A percentile compares a stretch with the other conserved stretches of the same genome.
These are phyloP conservation scores for Xylariales sp. DNA, from an alignment of 2,329 filamentous ascomycete genomes.

Conservation along the genomic window DNA sequence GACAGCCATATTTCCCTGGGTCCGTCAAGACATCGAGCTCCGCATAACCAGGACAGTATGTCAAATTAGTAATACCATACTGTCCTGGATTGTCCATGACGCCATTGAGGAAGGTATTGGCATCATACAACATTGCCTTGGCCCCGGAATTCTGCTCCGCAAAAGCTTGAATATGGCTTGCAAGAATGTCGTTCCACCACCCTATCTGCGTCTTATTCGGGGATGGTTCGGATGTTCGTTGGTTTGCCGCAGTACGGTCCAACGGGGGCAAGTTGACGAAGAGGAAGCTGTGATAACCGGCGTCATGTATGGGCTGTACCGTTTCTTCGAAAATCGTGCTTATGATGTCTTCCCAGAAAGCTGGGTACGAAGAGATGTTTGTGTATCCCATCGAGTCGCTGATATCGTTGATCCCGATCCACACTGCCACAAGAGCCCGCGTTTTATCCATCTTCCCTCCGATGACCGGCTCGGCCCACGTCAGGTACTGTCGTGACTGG, in stretches of 20 bases:
- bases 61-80: slow-evolving; percentile 25
- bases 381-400: slow-evolving; percentile 36
- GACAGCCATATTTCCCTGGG: slow-evolving; percentile 22
- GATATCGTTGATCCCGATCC: slow-evolving; percentile 56
- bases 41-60: slow-evolving; percentile 18
- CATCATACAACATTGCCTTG: slow-evolving; percentile 25
- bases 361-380: slow-evolving; percentile 35
- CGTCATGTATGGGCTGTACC: slow-evolving; percentile 38
- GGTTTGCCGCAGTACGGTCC: slow-evolving; percentile 37
- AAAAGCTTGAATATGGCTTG: slow-evolving; percentile 29
- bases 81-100: slow-evolving; percentile 22
- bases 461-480: slow-evolving; percentile 37
- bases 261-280: slow-evolving; percentile 49
- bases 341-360: slow-evolving; percentile 39
- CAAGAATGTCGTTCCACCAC: slow-evolving; percentile 38
- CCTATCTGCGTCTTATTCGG: slow-evolving; percentile 42
- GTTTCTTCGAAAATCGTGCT: slow-evolving; percentile 33
- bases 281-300: slow-evolving; percentile 45
- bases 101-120: slow-evolving; percentile 25
- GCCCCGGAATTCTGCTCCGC: slow-evolving; percentile 13
- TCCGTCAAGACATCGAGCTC: slow-evolving; percentile 19
- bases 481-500: slow-evolving; percentile 42
- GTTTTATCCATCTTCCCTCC: slow-evolving; percentile 15
- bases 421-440: slow-evolving; percentile 40
- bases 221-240: slow-evolving; percentile 25